Percentiles rank a stretch among this genome's conserved stretches.
phyloP scores from a whole-genome alignment of 257 asterid species.

The Hygrophila difformis region DNA sequence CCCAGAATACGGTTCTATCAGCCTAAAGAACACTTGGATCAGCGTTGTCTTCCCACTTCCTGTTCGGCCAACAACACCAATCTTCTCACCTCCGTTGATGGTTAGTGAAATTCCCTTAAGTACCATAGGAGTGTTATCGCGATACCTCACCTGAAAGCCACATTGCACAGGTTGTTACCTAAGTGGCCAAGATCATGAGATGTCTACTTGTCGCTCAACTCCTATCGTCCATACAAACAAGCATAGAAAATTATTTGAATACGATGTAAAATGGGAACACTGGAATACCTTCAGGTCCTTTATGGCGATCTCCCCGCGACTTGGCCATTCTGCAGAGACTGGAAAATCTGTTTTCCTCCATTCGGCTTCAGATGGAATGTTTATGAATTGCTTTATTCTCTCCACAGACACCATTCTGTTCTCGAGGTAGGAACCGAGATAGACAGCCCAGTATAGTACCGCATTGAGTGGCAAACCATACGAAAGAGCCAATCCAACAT shows the following conservation, averaged over 20 bases:
- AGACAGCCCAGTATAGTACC: constrained; percentile 35
- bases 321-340: constrained; percentile 59
- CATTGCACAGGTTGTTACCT: neutral
- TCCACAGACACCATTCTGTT: constrained; percentile 77
- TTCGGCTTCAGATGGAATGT: constrained; percentile 58
- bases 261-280: too few species aligned
- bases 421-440: constrained; percentile 37
- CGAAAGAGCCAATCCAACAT: constrained; percentile 59
- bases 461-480: constrained; percentile 53
- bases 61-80: constrained; percentile 78
- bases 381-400: constrained; percentile 57
- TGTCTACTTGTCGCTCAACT: neutral
- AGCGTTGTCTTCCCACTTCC: constrained; percentile 80
- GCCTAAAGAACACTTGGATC: constrained; percentile 62
- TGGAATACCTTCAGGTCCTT: constrained; percentile 45
- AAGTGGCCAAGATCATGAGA: neutral
- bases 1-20: constrained; percentile 63
- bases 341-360: constrained; percentile 31
- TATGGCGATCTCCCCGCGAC: constrained; percentile 40
- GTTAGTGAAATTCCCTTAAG: constrained; percentile 50
- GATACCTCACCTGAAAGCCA: constrained; percentile 51
- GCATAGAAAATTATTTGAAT: neutral
- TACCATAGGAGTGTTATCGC: constrained; percentile 56
- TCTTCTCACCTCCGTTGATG: constrained; percentile 54
- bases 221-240: neutral